These are phyloP conservation scores for Grosmannia penicillata DNA, from an alignment of 2,329 filamentous ascomycete species.

Conservation along the genomic window DNA sequence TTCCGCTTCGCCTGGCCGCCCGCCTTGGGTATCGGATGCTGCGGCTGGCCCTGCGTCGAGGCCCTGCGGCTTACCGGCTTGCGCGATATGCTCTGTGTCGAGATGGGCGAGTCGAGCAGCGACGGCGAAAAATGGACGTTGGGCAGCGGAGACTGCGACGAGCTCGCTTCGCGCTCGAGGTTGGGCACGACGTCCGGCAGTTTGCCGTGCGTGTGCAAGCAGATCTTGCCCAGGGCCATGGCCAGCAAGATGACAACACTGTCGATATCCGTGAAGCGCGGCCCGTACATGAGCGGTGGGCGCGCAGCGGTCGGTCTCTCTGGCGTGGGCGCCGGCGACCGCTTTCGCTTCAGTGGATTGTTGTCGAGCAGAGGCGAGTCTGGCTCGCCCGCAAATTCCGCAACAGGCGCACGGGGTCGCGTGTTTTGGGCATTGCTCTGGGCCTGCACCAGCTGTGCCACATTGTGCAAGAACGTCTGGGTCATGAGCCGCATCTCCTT, in stretches of 20 bases:
- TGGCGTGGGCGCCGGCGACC: conserved; percentile 29
- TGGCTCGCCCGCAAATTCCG: conserved; percentile 15
- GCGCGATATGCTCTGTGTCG: conserved; percentile 19
- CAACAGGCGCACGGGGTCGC: conserved; percentile 10
- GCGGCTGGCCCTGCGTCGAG: conserved; percentile 30
- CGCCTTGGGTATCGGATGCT: neutral
- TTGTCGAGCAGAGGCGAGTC: conserved; percentile 2
- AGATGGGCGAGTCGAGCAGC: conserved; percentile 37
- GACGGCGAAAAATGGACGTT: conserved; percentile 38
- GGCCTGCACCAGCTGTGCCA: too few species aligned
- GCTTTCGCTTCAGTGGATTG: conserved; percentile 34
- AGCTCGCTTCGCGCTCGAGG: conserved; percentile 16
- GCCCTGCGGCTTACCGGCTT: conserved; percentile 32
- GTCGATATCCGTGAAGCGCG: conserved; percentile 51
- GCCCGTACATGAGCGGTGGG: conserved; percentile 23
- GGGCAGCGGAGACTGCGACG: conserved; percentile 20
- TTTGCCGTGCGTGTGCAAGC: conserved; percentile 32
- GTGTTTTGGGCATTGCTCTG: too few species aligned
- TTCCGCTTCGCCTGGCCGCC: conserved; percentile 35
- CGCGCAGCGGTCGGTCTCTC: conserved; percentile 12
- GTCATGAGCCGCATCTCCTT: conserved; percentile 37
- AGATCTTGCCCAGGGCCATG: conserved; percentile 77
- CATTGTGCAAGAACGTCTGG: conserved; percentile 30
- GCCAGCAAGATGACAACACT: conserved; percentile 74
- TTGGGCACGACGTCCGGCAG: conserved; percentile 46